A percentile compares a stretch with the other conserved stretches of the same genome.
These are phyloP conservation scores for Halocafeteria seosinensis DNA, from an alignment of 108 stramenopile species.

Conservation along the genomic window DNA sequence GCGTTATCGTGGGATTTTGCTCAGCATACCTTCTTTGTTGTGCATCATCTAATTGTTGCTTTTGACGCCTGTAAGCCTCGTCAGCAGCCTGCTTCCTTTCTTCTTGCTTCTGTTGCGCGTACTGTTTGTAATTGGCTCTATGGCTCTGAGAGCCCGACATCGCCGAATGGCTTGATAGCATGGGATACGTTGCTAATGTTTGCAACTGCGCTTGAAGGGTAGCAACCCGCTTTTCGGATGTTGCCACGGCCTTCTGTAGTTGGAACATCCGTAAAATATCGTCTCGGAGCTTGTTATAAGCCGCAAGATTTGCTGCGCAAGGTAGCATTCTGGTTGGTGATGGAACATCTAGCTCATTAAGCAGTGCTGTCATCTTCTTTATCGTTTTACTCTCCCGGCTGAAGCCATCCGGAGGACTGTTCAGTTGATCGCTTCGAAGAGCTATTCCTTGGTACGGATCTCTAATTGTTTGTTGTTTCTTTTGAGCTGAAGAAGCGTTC, in stretches of 20 bases:
- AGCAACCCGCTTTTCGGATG: neutral
- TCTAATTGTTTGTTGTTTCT: neutral
- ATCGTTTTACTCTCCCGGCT: too few relatives aligned
- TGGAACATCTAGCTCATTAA: neutral
- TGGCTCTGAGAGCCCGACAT: too few relatives aligned
- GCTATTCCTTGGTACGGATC: neutral
- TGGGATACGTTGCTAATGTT: too few relatives aligned
- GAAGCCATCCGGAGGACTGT: neutral
- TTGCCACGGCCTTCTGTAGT: conserved; percentile 2
- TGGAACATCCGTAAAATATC: neutral
- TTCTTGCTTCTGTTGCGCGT: too few relatives aligned
- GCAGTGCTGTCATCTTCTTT: neutral
- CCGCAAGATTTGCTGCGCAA: neutral
- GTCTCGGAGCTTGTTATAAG: neutral
- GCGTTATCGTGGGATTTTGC: too few relatives aligned
- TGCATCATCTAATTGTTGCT: too few relatives aligned
- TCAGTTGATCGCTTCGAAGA: neutral
- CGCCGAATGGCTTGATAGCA: too few relatives aligned
- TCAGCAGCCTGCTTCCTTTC: too few relatives aligned
- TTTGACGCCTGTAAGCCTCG: too few relatives aligned
- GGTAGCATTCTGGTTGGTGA: neutral
- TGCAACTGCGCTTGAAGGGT: neutral
- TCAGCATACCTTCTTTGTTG: too few relatives aligned
- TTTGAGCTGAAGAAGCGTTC: neutral
- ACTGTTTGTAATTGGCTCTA: too few relatives aligned